Evolutionary conservation across 2,329 filamentous ascomycete genomes (phyloP), one percentile per base, ranked within the genome.

Genomic region (Hypoxylon sp.): DNA sequence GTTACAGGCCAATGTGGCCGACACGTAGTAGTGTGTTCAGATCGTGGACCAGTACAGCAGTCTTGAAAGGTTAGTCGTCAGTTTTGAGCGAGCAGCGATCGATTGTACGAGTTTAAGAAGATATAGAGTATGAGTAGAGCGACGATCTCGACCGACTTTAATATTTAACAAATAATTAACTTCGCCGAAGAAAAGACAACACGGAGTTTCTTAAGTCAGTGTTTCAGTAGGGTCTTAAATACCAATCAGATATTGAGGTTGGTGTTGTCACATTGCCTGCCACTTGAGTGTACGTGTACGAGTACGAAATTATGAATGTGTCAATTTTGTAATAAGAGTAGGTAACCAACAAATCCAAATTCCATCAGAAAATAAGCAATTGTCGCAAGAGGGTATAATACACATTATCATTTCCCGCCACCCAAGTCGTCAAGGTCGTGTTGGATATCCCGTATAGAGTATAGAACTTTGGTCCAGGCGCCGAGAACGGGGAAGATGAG

Each of bases 361-460:
- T 17, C 43, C 21, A 27, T 48, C 26, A 4, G 26, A 10, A 27
- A 15, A 13, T 15, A 47, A 6, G 26, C 33, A 40, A 5, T n/a
- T 26, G 23, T 46, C 18, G 4, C 18, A 21, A 41, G 48, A 23
- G 54, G 54, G 48, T 57, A 57, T 57, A 57, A 42, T 47, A 38
- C 26, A 23, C 42, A 41, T 42, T 38, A 52, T 57, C 35, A 20
- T 41, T 27, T 42, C 42, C 26, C 8, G 13, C 20, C 26, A 15
- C 10, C 35, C 21, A 5, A 29, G 41, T 48, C 41, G 47, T 47
- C 53, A 3, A 26, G 17, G 6, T 42, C 35, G 13, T 29, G 33
- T 8, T 18, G 18, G 3, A 27, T 33, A 13, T 10, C 40, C 3
- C 21, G 15, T n/a, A 20, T 10, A 7, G 7, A 10, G n/a, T n/a